Evolutionary conservation across 2,329 filamentous ascomycete genomes (phyloP), one percentile per base, ranked within the genome.

Genomic region (Aspergillus unguis): DNA sequence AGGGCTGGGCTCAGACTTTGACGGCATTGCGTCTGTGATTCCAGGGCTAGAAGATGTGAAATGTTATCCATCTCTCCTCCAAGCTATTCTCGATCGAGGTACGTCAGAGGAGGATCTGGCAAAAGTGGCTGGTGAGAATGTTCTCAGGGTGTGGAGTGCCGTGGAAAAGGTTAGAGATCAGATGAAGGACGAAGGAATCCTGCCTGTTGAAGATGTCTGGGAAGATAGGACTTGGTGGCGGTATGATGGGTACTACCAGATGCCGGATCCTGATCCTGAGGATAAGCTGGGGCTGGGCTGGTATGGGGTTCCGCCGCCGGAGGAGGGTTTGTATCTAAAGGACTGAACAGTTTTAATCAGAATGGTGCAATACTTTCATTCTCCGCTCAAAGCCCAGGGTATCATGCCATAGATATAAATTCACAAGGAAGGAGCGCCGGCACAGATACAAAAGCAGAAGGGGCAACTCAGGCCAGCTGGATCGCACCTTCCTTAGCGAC

Each of bases 1-100:
- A 5, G 72, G 72, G 4, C 61, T 75, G 2, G 72, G 72, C 1
- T 53, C 54, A 25, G 57, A 59, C 44, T 59, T 57, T 38, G 55
- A 57, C 40, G 57, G 57, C 5, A 69, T 54, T 8, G 33, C 50
- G 6, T 37, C 44, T 17, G 32, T 31, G 9, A 37, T 37, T 4
- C 11, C 31, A 11, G 50, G 50, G 10, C 5, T 52, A 4, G 50
- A 52, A 26, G 44, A 50, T 32, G 44, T 43, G 2, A 40, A 28
- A 17, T 11, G 36, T 8, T 52, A 52, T 31, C 50, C 50, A 1
- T 2, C 23, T 11, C 44, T 52, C 3, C 10, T 52, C 6, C 9
- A 41, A 9, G 25, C 26, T 17, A 37, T 52, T 5, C 25, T 52
- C 7, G 50, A 52, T 10, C 38, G 44, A 7, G 50, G 50, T 1